These are phyloP conservation scores for Kodamaea jinghongensis DNA, from an alignment of 805 yeast genomes.

Conservation along the genomic window DNA sequence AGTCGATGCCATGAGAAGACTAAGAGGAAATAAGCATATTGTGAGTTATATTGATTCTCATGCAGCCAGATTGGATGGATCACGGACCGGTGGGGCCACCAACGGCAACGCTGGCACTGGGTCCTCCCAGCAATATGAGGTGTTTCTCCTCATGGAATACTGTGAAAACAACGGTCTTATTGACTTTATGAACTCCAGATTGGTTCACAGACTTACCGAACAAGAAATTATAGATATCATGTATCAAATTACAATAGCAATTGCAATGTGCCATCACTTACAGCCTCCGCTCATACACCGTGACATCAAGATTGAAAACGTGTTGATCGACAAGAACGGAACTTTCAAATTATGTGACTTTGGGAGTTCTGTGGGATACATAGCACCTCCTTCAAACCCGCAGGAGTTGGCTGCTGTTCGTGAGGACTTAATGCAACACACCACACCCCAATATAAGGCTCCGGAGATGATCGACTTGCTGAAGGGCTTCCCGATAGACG, in stretches of 20 bases:
- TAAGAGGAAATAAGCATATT: slow-evolving; percentile 72
- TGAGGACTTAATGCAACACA: slow-evolving; percentile 70
- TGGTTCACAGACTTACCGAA: slow-evolving; percentile 65
- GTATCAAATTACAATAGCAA: slow-evolving; percentile 69
- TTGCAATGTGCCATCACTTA: slow-evolving; percentile 74
- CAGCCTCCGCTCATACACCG: slow-evolving; percentile 71
- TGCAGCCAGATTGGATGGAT: slow-evolving; percentile 62
- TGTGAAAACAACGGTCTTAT: slow-evolving; percentile 74
- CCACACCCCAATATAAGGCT: slow-evolving; percentile 81
- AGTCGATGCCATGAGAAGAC: slow-evolving; percentile 94
- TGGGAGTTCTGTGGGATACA: slow-evolving; percentile 70
- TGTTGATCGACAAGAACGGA: slow-evolving; percentile 56
- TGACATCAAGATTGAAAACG: slow-evolving; percentile 82
- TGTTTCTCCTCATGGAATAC: slow-evolving; percentile 75
- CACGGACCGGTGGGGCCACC: neutral
- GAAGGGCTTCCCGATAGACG: slow-evolving; percentile 69
- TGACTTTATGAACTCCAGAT: slow-evolving; percentile 74
- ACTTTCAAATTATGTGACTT: slow-evolving; percentile 75
- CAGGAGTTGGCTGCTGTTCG: slow-evolving; percentile 60
- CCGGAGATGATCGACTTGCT: slow-evolving; percentile 82
- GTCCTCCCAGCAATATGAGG: slow-evolving; percentile 63
- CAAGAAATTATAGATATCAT: slow-evolving; percentile 64
- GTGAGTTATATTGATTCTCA: slow-evolving; percentile 94
- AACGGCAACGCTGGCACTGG: slow-evolving; percentile 8
- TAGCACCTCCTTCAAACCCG: slow-evolving; percentile 59